These are phyloP conservation scores for Podospora sp. DNA, from an alignment of 495 filamentous ascomycete genomes.

Conservation along the genomic window DNA sequence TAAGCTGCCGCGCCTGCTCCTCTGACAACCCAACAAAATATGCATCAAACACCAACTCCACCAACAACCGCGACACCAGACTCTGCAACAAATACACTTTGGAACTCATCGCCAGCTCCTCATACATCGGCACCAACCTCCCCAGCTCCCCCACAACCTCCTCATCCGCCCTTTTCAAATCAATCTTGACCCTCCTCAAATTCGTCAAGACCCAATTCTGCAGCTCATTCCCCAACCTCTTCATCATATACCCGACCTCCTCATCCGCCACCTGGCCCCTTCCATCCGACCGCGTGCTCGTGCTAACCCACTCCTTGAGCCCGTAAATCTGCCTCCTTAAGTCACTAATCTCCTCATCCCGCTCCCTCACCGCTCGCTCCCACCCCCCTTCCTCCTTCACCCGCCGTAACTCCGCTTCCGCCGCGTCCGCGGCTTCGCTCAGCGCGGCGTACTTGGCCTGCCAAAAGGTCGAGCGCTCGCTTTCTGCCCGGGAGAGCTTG, in stretches of 20 bases:
- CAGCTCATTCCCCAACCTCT: slow-evolving; percentile 54
- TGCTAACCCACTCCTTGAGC: slow-evolving; percentile 60
- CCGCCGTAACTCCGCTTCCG: slow-evolving; percentile 8
- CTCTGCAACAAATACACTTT: slow-evolving; percentile 58
- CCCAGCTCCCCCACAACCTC: slow-evolving; percentile 42
- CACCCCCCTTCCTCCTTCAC: slow-evolving; percentile 27
- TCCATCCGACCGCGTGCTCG: slow-evolving; percentile 47
- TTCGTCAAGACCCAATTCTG: slow-evolving; percentile 62
- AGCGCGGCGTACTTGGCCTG: slow-evolving; percentile 48
- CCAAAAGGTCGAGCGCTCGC: slow-evolving; percentile 50
- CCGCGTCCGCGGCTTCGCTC: slow-evolving; percentile 33
- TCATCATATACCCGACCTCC: slow-evolving; percentile 51
- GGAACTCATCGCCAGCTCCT: slow-evolving; percentile 47
- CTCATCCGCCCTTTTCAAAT: slow-evolving; percentile 43
- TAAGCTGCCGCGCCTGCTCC: slow-evolving; percentile 45
- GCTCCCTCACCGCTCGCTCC: slow-evolving; percentile 28
- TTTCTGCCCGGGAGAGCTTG: slow-evolving; percentile 45
- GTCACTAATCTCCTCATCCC: slow-evolving; percentile 47
- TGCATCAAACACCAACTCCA: slow-evolving; percentile 52
- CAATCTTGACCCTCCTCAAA: slow-evolving; percentile 55
- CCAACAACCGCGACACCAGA: slow-evolving; percentile 52
- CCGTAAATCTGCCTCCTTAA: slow-evolving; percentile 53
- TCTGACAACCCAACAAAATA: slow-evolving; percentile 56
- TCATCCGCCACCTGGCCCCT: slow-evolving; percentile 54
- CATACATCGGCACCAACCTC: slow-evolving; percentile 53